Evolutionary conservation across 1,139 yeast species (phyloP), one percentile per base, ranked within the genome.

Genomic region (Blastobotrys buckinghamii): DNA sequence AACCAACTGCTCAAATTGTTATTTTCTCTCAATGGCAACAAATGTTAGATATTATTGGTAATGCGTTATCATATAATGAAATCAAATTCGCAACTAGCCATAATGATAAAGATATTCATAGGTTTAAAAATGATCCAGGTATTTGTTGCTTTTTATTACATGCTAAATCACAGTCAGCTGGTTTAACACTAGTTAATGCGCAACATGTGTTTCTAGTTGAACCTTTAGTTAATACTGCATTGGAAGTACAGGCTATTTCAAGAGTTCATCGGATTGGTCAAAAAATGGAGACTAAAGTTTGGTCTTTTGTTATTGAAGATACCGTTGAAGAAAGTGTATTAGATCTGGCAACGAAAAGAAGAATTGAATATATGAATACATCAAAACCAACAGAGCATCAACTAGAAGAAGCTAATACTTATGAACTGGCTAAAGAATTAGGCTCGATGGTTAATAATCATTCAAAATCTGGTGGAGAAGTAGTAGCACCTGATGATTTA

Each of bases 211-310:
- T 87, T 56, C 65, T 89, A 10, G 83, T 96, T 65, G 98, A 92
- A 64, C 97, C 97, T 0, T 73, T 92, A 53, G 83, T 90, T n/a
- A 89, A 88, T 60, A 80, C 89, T 0, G 84, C 95, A 1, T 72
- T 89, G 45, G 97, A 92, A 59, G 65, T 85, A 20, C 98, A 92
- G 61, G 97, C 97, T 0, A 84, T 90, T 49, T 86, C 95, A 40
- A 76, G 98, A 56, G 82, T 92, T 41, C 96, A 90, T 62, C 71
- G 98, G 53, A 90, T 92, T 61, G 98, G 98, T 0, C 98, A 92
- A 64, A 77, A 75, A 2, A 71, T 74, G 38, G 79, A 77, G 16
- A 92, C 97, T 0, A 84, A 82, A 1, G 95, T 92, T 1, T 90
- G 97, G 96, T 82, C 85, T 77, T 88, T 90, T 69, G 82, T 86